Conservation (phyloP, 305 asterid species). For the Rubia peregrina region DNA sequence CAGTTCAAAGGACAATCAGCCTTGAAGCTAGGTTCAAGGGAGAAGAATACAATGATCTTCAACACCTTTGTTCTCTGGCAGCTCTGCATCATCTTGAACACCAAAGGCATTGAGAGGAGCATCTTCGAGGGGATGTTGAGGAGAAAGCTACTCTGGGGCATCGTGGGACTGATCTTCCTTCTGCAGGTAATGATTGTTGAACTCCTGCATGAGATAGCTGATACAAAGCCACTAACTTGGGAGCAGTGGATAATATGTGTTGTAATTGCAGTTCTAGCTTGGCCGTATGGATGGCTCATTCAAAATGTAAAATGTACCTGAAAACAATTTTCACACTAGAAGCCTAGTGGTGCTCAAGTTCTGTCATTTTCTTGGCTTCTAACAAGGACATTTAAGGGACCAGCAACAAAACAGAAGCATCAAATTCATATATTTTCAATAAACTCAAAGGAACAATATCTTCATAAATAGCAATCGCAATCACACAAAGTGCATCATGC, state of each 20-base stretch:
- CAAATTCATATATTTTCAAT: neutral
- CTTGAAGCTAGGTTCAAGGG: slow-evolving; percentile 17
- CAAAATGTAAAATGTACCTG: slow-evolving; percentile 18
- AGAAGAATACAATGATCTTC: slow-evolving; percentile 33
- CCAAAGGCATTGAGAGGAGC: slow-evolving; percentile 16
- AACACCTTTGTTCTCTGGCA: slow-evolving; percentile 36
- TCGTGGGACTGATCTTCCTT: slow-evolving; percentile 15
- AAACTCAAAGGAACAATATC: neutral
- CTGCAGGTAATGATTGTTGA: slow-evolving; percentile 30
- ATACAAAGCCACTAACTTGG: slow-evolving; percentile 32
- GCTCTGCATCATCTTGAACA: slow-evolving; percentile 18
- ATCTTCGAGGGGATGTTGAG: slow-evolving; percentile 15
- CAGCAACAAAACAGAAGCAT: slow-evolving; percentile 4
- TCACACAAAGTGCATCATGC: neutral
- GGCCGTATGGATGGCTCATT: slow-evolving; percentile 26
- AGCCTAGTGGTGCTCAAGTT: neutral
- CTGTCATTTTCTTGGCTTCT: neutral
- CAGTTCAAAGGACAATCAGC: slow-evolving; percentile 27
- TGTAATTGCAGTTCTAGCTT: slow-evolving; percentile 24
- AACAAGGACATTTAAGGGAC: neutral
- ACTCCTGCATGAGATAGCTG: slow-evolving; percentile 26
- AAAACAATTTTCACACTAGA: neutral
- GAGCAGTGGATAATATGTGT: slow-evolving; percentile 26
- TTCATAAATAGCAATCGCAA: neutral
- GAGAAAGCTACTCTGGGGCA: slow-evolving; percentile 26